Evolutionary conservation across 352 stramenopile species (phyloP), one percentile per base, ranked within the genome.

Genomic region (Pythium rishiriense): DNA sequence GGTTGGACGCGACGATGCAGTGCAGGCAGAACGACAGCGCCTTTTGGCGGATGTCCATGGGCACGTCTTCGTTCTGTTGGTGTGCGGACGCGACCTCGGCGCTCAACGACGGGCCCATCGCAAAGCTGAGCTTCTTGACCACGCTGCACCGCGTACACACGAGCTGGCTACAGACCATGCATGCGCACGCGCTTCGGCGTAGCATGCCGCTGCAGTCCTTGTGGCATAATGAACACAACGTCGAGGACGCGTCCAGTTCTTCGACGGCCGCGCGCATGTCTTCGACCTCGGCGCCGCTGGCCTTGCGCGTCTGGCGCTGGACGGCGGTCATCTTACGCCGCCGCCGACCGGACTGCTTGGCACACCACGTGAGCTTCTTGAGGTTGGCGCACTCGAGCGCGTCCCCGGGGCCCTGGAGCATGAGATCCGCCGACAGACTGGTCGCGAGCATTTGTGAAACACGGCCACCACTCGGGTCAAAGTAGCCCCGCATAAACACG

Each of bases 361-460:
- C 73, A 2, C 73, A 72, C 62, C 71, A 78, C 19, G 79, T 74
- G 25, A 88, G 74, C 47, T 88, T 88, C 69, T 88, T 86, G 45
- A 81, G 71, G 42, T 85, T 75, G 10, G 76, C 79, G 56, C 74
- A 83, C 64, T 83, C 73, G 12, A 84, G 58, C 2, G 72, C 69
- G 1, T 74, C 73, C 51, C 73, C 68, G 0, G 70, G 73, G 26
- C 71, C 67, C 39, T 76, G 64, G 24, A 86, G 64, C 55, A 86
- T 58, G 17, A 85, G 61, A 4, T 88, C 77, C 0, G 68, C 68
- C 1, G 64, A 70, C n/a, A 77, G 61, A 37, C 67, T 75, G 22
- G 81, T 66, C 19, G 76, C 76, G 58, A 85, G 73, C 69, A 88
- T 75, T 45, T 72, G 74, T 29, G 66, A 68, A 17, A 72, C 66